Evolutionary conservation across 805 yeast species (phyloP).

Genomic region (Kluyveromyces nonfermentans): DNA sequence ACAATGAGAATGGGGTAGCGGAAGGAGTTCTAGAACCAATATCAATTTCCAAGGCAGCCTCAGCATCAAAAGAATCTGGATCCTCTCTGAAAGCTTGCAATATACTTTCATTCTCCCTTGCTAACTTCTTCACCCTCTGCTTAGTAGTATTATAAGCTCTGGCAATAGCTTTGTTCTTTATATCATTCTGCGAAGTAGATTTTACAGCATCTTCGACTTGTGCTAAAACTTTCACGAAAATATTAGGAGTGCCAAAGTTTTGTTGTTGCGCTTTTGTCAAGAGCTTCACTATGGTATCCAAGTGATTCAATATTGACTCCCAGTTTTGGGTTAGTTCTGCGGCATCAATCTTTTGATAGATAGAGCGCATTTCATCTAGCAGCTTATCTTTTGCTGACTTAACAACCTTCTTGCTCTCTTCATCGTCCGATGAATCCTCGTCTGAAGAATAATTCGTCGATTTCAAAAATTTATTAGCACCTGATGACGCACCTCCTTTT

Average conservation of each 20-base stretch:
- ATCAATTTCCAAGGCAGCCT: conserved; percentile 26
- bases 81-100: conserved; percentile 51
- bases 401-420: conserved; percentile 74
- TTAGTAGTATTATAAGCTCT: conserved; percentile 79
- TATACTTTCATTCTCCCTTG: conserved; percentile 56
- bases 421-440: conserved; percentile 45
- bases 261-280: conserved; percentile 68
- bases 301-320: conserved; percentile 63
- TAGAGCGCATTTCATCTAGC: conserved; percentile 70
- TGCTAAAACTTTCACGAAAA: conserved; percentile 58
- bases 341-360: conserved; percentile 58
- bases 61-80: conserved; percentile 67
- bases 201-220: conserved; percentile 64
- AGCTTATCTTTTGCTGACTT: conserved; percentile 91
- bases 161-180: conserved; percentile 76
- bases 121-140: conserved; percentile 79
- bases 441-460: conserved; percentile 30
- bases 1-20: conserved; percentile 29
- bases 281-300: conserved; percentile 65
- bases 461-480: conserved; percentile 28
- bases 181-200: conserved; percentile 44
- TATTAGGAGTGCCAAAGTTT: conserved; percentile 58
- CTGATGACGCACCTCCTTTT: conserved; percentile 23
- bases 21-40: conserved; percentile 24
- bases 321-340: conserved; percentile 69